Evolutionary conservation across 768 basidiomycete species (phyloP), one percentile per base, ranked within the genome.

Genomic region (Ephemerocybe angulata): DNA sequence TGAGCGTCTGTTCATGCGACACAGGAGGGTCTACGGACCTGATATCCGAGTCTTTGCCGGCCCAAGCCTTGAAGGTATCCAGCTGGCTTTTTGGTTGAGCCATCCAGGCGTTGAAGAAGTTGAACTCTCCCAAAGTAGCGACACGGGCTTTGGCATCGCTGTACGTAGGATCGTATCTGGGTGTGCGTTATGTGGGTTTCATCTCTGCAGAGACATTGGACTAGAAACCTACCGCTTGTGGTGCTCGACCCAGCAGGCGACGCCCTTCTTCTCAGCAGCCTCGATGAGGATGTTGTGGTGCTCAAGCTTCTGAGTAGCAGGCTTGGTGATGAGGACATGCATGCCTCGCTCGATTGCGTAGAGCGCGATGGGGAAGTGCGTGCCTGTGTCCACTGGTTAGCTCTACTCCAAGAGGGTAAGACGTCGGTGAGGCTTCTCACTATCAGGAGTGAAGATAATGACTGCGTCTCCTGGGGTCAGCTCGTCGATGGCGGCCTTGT

Each of bases 81-180:
- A 97, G 80, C 70, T 97, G 94, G 63, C 83, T 86, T 73, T 97
- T 97, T 40, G 94, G 94, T 69, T 96, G 94, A 65, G 90, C 93
- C 94, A 97, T 97, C 92, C 94, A 96, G 33, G 93, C 90, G 61
- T 77, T 90, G 83, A 93, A 96, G 72, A 93, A 96, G 73, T 94
- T 96, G 75, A 94, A 93, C 70, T 95, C 91, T 30, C 93, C 92
- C 24, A 95, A 77, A 6, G 80, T 71, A 25, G 78, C 80, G 27
- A 88, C 88, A 50, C 87, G 85, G 3, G 84, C 86, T 63, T 84
- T 87, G 35, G 93, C 94, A 66, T 97, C 93, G 63, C 88, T 88
- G 75, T 97, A 96, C 12, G 87, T 92, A 4, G 94, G 94, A 70
- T 96, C 93, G 64, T 86, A 91, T 46, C 85, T 87, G 57, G 17